Evolutionary conservation across 2,329 filamentous ascomycete species (phyloP).

Genomic region (Mycosphaerella arachidis): DNA sequence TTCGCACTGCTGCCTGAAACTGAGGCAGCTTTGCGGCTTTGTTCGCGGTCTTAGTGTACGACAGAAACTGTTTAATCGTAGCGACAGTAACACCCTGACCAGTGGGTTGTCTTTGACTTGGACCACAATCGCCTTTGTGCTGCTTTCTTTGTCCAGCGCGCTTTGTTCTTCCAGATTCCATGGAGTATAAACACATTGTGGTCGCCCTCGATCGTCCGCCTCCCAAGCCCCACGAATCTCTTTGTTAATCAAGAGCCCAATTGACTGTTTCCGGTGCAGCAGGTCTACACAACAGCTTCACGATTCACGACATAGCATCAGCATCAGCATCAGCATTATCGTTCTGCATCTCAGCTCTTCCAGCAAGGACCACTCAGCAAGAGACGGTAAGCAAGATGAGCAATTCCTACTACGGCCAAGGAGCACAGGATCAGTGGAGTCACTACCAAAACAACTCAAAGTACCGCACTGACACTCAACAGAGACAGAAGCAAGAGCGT

Average conservation of each 20-base stretch:
- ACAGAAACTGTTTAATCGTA: not conserved
- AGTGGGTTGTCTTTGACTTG: not conserved
- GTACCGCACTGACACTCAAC: not conserved
- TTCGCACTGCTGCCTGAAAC: too few relatives aligned
- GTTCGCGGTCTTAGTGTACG: not conserved
- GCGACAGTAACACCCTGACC: not conserved
- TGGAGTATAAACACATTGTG: slow-evolving; percentile 2
- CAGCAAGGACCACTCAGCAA: not conserved
- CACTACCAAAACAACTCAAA: not conserved
- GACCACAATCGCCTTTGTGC: not conserved
- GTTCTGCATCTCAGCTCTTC: not conserved
- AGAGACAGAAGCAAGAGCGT: not conserved
- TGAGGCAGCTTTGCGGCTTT: not conserved
- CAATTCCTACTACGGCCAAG: not conserved
- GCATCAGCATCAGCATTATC: not conserved
- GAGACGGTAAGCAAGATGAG: slow-evolving; percentile 1
- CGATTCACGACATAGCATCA: not conserved
- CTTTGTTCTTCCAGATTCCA: not conserved
- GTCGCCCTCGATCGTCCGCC: not conserved
- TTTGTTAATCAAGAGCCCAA: not conserved
- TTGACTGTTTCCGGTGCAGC: slow-evolving; percentile 6
- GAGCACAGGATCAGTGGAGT: not conserved
- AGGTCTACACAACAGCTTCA: slow-evolving; percentile 2
- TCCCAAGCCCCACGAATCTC: not conserved
- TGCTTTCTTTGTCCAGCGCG: not conserved